phyloP scores from a whole-genome alignment of 2,329 filamentous ascomycete genomes.

The Cercospora canescens region DNA sequence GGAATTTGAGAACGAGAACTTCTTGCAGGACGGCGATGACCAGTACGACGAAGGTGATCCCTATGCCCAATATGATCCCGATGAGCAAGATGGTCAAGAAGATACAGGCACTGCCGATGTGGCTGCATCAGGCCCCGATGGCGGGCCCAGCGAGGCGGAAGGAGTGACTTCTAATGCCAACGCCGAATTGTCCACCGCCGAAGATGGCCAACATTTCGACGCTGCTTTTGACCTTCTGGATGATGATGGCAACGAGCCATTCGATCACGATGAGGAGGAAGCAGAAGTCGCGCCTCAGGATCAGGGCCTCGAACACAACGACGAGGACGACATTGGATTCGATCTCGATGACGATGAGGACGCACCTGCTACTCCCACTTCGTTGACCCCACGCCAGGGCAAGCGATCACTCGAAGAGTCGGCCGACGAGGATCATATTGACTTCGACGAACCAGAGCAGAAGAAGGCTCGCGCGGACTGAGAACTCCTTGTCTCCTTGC shows the following conservation, averaged over 20 bases:
- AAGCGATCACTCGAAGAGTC: slow-evolving; percentile 36
- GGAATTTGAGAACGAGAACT: slow-evolving; percentile 19
- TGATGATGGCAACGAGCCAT: slow-evolving; percentile 21
- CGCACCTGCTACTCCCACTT: slow-evolving; percentile 1
- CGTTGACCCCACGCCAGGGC: slow-evolving; percentile 28
- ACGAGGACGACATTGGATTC: slow-evolving; percentile 30
- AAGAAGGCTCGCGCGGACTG: slow-evolving; percentile 27
- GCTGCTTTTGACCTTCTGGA: slow-evolving; percentile 23
- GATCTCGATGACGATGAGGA: slow-evolving; percentile 28
- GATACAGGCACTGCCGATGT: slow-evolving; percentile 12
- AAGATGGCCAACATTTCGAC: slow-evolving; percentile 25
- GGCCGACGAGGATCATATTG: slow-evolving; percentile 26
- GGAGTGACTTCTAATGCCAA: not conserved
- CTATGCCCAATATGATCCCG: slow-evolving; percentile 8
- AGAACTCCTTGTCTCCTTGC: not conserved
- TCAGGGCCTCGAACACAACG: not conserved
- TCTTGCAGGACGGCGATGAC: slow-evolving; percentile 14
- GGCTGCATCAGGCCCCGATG: slow-evolving; percentile 15
- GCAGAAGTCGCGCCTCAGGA: slow-evolving; percentile 7
- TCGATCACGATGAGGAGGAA: slow-evolving; percentile 15
- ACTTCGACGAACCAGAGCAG: slow-evolving; percentile 28
- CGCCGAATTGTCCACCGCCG: slow-evolving; percentile 3
- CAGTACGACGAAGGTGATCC: slow-evolving; percentile 12
- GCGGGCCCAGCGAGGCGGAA: slow-evolving; percentile 13
- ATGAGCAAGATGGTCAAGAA: slow-evolving; percentile 12